These are phyloP conservation scores for Blastobotrys persicus DNA, from an alignment of 1,139 yeast species.

Conservation along the genomic window DNA sequence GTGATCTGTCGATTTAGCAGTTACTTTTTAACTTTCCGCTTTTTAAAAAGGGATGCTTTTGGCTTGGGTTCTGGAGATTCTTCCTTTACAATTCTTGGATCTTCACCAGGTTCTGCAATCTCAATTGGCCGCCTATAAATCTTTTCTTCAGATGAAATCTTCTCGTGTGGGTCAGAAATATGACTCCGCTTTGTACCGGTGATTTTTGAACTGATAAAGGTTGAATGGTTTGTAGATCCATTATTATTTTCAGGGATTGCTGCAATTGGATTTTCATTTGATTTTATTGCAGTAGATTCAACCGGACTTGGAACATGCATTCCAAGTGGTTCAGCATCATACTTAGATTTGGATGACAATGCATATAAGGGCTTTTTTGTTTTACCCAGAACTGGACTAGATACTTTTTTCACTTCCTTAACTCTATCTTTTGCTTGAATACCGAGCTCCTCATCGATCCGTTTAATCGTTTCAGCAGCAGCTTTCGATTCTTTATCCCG, in stretches of 20 bases:
- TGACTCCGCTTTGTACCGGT: not conserved
- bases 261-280: not conserved
- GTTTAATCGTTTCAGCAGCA: constrained; percentile 27
- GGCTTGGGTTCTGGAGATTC: not conserved
- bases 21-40: constrained; percentile 19
- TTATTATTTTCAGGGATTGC: not conserved
- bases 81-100: not conserved
- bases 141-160: constrained; percentile 5
- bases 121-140: not conserved
- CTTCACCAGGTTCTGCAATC: not conserved
- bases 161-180: not conserved
- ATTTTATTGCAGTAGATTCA: not conserved
- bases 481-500: constrained; percentile 28
- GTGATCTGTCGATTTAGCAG: too few species aligned
- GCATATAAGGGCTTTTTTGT: not conserved
- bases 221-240: not conserved
- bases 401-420: constrained; percentile 5
- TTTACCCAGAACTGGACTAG: not conserved
- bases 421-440: constrained; percentile 9
- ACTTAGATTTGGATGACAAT: not conserved
- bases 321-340: not conserved
- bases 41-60: constrained; percentile 24
- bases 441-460: constrained; percentile 25
- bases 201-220: constrained; percentile 1
- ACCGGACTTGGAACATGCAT: not conserved